Evolutionary conservation across 1,139 yeast genomes (phyloP).

Genomic region (Kodamaea ohmeri): DNA sequence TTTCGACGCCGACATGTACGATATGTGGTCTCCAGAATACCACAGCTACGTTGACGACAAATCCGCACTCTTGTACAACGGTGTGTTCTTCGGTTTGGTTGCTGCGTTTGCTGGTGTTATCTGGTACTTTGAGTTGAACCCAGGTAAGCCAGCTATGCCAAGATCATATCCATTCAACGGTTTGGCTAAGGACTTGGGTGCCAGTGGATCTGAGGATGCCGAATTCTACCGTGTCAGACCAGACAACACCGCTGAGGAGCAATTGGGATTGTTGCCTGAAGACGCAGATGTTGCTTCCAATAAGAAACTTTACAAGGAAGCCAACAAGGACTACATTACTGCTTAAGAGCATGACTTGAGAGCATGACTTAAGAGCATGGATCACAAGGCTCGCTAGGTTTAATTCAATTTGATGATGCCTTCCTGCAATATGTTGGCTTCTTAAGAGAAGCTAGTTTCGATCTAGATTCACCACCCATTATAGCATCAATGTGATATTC

Average conservation of each 20-base stretch:
- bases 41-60: slow-evolving; percentile 58
- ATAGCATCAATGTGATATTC: slow-evolving; percentile 4
- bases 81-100: slow-evolving; percentile 54
- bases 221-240: slow-evolving; percentile 43
- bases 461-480: background rate
- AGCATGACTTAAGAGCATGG: no score
- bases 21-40: slow-evolving; percentile 87
- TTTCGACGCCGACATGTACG: slow-evolving; percentile 69
- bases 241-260: slow-evolving; percentile 40
- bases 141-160: slow-evolving; percentile 75
- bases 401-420: no score
- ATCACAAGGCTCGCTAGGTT: no score
- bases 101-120: slow-evolving; percentile 54
- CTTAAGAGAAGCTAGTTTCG: background rate
- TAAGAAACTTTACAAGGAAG: slow-evolving; percentile 33
- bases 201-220: slow-evolving; percentile 50
- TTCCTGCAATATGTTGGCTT: no score
- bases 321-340: slow-evolving; percentile 38
- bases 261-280: slow-evolving; percentile 37
- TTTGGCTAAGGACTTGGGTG: slow-evolving; percentile 70
- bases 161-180: slow-evolving; percentile 77
- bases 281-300: slow-evolving; percentile 31
- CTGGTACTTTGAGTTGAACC: slow-evolving; percentile 59
- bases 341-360: slow-evolving; percentile 18
- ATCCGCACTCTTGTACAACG: slow-evolving; percentile 56